Base-by-base conservation (phyloP, 495 filamentous ascomycete species). In the Apiosordaria backusii region DNA sequence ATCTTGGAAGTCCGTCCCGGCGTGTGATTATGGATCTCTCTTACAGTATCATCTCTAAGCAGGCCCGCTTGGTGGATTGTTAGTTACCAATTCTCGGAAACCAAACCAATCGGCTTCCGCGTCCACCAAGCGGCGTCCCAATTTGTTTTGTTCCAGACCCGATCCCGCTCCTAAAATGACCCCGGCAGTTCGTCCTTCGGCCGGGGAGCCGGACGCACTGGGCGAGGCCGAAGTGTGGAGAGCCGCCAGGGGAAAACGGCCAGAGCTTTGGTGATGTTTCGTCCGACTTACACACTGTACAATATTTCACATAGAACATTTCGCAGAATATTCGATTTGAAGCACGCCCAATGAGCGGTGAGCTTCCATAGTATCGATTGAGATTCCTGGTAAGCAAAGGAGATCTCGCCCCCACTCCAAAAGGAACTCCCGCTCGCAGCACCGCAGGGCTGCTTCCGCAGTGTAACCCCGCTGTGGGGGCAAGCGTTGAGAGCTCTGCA, bases 401-500 rank as follows among this genome's bases (percentile, higher is more conserved):
- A 45, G 35, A 45, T 45, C 35, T 45, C 9, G 35, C 25, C 16
- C 26, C 59, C 25, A 61, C 59, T 61, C 21, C 21, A 35, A 21
- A 29, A 23, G 25, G 4, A 19, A 61, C 24, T 27, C 59, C 18
- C 26, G 6, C 10, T 10, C 5, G 21, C 21, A 23, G 19, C 35
- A 35, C n/a, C 62, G 35, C 35, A 45, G 35, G 35, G 10, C 29
- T 19, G 15, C n/a, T 23, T 29, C 57, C 18, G 29, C 27, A 45
- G 10, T n/a, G 18, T 40, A 55, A 68, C 67, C 67, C 67, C 67
- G 45, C 67, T 68, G 67, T 68, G 67, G 67, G 60, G 67, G 50
- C 24, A 21, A 18, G 29, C 10, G 23, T 67, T 63, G 10, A 55
- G 25, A 35, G 27, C 59, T 61, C 24, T 61, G 22, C 19, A 29